Percentiles rank a stretch among this genome's conserved stretches.
These are phyloP conservation scores for Saccharum officinarum DNA, from an alignment of 176 grass and related monocot genomes.

Conservation along the genomic window DNA sequence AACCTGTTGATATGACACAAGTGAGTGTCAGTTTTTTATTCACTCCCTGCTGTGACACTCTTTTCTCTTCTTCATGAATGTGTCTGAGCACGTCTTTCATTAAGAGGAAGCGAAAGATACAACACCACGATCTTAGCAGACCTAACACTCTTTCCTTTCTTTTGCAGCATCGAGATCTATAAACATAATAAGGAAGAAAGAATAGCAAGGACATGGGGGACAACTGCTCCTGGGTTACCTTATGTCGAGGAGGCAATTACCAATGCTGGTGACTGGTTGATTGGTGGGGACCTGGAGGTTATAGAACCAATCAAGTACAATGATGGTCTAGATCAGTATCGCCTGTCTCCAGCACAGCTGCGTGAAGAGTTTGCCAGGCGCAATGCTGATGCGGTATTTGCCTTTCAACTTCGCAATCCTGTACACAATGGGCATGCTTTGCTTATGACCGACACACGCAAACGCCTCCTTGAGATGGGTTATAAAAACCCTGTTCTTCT, in stretches of 20 bases:
- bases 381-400: slow-evolving; percentile 95
- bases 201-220: slow-evolving; percentile 97
- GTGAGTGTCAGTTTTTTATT: neutral
- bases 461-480: slow-evolving; percentile 85
- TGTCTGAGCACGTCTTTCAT: neutral
- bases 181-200: slow-evolving; percentile 99
- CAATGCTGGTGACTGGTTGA: slow-evolving; percentile 94
- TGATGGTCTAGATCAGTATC: slow-evolving; percentile 93
- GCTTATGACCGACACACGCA: slow-evolving; percentile 94
- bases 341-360: slow-evolving; percentile 81
- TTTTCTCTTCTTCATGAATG: slow-evolving; percentile 33
- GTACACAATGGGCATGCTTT: slow-evolving; percentile 97
- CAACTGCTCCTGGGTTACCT: slow-evolving; percentile 75
- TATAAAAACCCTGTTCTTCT: slow-evolving; percentile 93
- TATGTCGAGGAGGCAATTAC: slow-evolving; percentile 85
- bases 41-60: slow-evolving; percentile 7
- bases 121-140: neutral
- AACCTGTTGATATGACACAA: slow-evolving; percentile 1
- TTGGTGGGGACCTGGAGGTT: slow-evolving; percentile 96
- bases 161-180: slow-evolving; percentile 97
- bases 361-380: slow-evolving; percentile 89
- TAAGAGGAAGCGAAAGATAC: neutral
- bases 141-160: slow-evolving; percentile 12
- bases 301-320: slow-evolving; percentile 97
- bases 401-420: slow-evolving; percentile 97